phyloP scores from a whole-genome alignment of 73 alveolate genomes.

The Paramecium bursaria region DNA sequence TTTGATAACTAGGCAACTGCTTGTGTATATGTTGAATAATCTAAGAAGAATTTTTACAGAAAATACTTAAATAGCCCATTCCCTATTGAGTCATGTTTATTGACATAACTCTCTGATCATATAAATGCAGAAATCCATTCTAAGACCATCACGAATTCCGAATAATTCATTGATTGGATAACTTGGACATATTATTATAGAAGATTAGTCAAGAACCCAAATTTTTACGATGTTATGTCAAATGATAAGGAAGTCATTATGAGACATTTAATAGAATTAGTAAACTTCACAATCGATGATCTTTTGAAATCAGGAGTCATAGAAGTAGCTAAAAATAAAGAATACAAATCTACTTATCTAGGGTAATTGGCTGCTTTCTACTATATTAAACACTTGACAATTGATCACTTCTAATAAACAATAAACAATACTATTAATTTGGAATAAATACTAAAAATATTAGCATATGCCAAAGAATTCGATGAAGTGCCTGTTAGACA shows the following conservation, averaged over 20 bases:
- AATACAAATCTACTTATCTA: slow-evolving; percentile 80
- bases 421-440: slow-evolving; percentile 71
- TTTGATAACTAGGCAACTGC: slow-evolving; percentile 95
- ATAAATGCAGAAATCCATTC: slow-evolving; percentile 99
- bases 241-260: slow-evolving; percentile 58
- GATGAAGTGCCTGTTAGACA: slow-evolving; percentile 98
- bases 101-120: slow-evolving; percentile 96
- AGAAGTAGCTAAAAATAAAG: slow-evolving; percentile 85
- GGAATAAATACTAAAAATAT: slow-evolving; percentile 77
- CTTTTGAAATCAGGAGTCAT: slow-evolving; percentile 89
- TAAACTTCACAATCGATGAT: slow-evolving; percentile 78
- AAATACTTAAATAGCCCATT: slow-evolving; percentile 98
- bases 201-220: slow-evolving; percentile 83
- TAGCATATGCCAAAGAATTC: slow-evolving; percentile 92
- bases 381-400: slow-evolving; percentile 92
- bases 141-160: slow-evolving; percentile 83
- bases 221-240: slow-evolving; percentile 76
- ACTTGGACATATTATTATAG: slow-evolving; percentile 95
- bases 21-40: slow-evolving; percentile 93
- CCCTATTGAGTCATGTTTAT: slow-evolving; percentile 98
- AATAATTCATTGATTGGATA: slow-evolving; percentile 76
- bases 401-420: slow-evolving; percentile 77
- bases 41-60: slow-evolving; percentile 98
- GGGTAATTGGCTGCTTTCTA: slow-evolving; percentile 97
- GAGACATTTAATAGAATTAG: slow-evolving; percentile 69